Percentiles rank a stretch among this genome's conserved stretches.
Evolutionary conservation across 2,329 filamentous ascomycete species (phyloP).

Genomic region (Penicillium sp.): DNA sequence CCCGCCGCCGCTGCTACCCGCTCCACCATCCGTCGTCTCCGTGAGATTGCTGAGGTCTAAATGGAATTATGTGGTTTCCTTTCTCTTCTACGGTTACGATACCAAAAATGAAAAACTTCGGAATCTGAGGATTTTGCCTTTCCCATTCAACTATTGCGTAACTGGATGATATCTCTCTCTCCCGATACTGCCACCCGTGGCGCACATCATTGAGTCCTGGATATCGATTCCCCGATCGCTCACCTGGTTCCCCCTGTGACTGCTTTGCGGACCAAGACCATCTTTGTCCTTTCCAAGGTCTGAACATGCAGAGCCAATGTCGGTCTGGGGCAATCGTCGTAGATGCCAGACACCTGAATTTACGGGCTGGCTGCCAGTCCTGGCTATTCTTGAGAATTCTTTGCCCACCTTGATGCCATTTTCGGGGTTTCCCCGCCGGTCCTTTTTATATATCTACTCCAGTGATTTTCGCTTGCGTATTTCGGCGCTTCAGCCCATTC

Average conservation of each 20-base stretch:
- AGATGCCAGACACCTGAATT: constrained; percentile 7
- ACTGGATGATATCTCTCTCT: constrained; percentile 12
- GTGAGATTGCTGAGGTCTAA: constrained; percentile 91
- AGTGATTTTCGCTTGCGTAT: not conserved
- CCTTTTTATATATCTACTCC: not conserved
- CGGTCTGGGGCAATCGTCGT: constrained; percentile 17
- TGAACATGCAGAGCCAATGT: not conserved
- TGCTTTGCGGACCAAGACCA: not conserved
- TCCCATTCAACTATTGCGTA: constrained; percentile 23
- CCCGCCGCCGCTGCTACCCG: constrained; percentile 91
- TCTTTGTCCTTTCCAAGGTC: not conserved
- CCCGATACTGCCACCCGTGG: not conserved
- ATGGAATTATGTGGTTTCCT: constrained; percentile 41
- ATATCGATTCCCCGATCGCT: not conserved
- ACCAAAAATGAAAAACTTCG: constrained; percentile 43
- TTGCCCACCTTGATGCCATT: too few species aligned
- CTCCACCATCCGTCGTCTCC: constrained; percentile 94
- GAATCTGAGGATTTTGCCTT: constrained; percentile 33
- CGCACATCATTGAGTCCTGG: too few species aligned
- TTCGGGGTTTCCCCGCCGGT: too few species aligned
- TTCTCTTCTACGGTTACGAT: constrained; percentile 40
- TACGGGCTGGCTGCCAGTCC: not conserved
- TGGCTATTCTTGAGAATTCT: not conserved
- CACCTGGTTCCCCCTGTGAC: not conserved
- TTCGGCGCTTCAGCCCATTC: not conserved